Conservation (phyloP, 2,329 filamentous ascomycete genomes). For the Diaporthe australafricana region DNA sequence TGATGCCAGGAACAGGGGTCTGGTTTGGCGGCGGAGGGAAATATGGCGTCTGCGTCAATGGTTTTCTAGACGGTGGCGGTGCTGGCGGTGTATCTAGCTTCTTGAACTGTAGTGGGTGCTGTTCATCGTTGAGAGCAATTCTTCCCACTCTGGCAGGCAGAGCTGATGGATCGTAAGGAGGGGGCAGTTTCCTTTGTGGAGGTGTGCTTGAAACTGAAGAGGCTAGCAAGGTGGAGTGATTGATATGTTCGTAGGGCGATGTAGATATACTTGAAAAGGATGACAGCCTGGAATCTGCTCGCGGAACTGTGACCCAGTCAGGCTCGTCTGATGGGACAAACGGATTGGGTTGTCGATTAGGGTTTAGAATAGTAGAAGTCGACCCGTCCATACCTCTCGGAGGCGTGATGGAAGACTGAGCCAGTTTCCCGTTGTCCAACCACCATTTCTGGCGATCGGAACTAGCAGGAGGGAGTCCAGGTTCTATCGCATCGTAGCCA, state of each 20-base stretch:
- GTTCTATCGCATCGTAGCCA: constrained; percentile 85
- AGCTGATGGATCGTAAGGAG: constrained; percentile 59
- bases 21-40: constrained; percentile 37
- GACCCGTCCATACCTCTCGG: constrained; percentile 62
- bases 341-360: constrained; percentile 81
- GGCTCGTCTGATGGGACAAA: constrained; percentile 80
- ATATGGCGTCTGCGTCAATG: constrained; percentile 42
- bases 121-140: constrained; percentile 56
- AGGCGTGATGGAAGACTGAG: constrained; percentile 77
- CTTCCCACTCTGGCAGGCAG: constrained; percentile 60
- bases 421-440: constrained; percentile 78
- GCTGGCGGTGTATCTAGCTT: constrained; percentile 55
- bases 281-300: constrained; percentile 64
- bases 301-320: constrained; percentile 82
- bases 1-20: constrained; percentile 35
- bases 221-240: constrained; percentile 59
- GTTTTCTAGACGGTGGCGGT: constrained; percentile 56
- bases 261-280: constrained; percentile 68
- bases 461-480: constrained; percentile 76
- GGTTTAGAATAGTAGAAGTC: constrained; percentile 75
- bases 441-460: constrained; percentile 79
- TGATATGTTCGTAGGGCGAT: constrained; percentile 70
- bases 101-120: constrained; percentile 40
- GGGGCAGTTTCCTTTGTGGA: constrained; percentile 62
- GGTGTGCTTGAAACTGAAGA: constrained; percentile 57